phyloP scores from a whole-genome alignment of 2,329 filamentous ascomycete species.

The Epichloe glyceriae region DNA sequence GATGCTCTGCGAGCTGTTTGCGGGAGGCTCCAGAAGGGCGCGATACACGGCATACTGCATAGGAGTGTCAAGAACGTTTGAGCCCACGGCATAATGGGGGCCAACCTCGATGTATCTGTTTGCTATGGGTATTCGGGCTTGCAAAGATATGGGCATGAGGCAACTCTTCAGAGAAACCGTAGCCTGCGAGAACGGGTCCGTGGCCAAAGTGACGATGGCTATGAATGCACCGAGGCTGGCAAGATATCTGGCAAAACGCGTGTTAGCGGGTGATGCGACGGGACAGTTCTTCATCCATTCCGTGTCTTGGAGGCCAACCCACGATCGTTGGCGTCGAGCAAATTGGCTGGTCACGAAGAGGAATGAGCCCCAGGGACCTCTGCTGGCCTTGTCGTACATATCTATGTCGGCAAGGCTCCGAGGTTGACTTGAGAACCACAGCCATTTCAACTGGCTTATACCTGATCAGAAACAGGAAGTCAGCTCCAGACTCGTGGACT shows the following conservation, averaged over 20 bases:
- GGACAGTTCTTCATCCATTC: too few species aligned
- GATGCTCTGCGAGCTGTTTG: too few species aligned
- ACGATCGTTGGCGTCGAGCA: neutral
- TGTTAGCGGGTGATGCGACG: too few species aligned
- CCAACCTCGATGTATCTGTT: neutral
- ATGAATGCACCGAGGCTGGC: too few species aligned
- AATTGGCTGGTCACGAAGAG: neutral
- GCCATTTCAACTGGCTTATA: neutral
- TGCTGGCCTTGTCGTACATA: neutral
- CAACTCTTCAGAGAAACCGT: neutral
- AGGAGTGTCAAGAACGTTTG: too few species aligned
- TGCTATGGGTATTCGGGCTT: neutral
- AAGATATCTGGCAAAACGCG: too few species aligned
- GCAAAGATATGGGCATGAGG: neutral
- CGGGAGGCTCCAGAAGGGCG: too few species aligned
- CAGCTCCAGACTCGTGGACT: too few species aligned
- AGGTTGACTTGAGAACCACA: neutral
- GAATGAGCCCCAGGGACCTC: neutral
- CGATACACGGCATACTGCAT: too few species aligned
- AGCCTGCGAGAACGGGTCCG: neutral
- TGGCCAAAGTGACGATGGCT: too few species aligned
- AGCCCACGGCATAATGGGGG: neutral
- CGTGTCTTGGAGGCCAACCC: neutral
- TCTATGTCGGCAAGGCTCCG: neutral
- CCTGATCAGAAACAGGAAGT: neutral